phyloP scores from a whole-genome alignment of 495 filamentous ascomycete genomes.

The Entonaema liquescens region DNA sequence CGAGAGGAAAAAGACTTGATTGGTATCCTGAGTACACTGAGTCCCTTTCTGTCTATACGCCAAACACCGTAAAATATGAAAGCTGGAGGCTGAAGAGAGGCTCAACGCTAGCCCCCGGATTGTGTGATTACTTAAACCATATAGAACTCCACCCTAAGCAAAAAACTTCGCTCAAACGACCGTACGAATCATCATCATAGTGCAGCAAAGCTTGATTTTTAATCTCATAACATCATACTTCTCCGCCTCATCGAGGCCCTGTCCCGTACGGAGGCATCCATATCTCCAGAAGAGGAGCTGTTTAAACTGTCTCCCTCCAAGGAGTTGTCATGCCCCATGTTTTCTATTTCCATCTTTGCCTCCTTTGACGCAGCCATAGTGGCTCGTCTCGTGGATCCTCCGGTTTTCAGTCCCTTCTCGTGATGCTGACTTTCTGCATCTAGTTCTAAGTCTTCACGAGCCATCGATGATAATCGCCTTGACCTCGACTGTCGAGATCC shows the following conservation, averaged over 20 bases:
- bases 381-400: conserved; percentile 46
- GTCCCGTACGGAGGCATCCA: conserved; percentile 20
- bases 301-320: conserved; percentile 35
- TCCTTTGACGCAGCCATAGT: conserved; percentile 53
- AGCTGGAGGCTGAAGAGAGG: conserved; percentile 4
- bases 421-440: conserved; percentile 25
- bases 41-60: conserved; percentile 11
- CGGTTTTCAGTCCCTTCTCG: conserved; percentile 23
- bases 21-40: conserved; percentile 30
- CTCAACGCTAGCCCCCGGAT: not conserved
- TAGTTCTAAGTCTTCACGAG: conserved; percentile 34
- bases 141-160: conserved; percentile 15
- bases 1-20: conserved; percentile 20
- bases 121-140: conserved; percentile 22
- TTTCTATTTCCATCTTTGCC: conserved; percentile 33
- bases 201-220: conserved; percentile 10
- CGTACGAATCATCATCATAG: conserved; percentile 34
- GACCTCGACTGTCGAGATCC: conserved; percentile 38
- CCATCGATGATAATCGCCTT: conserved; percentile 39
- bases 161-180: conserved; percentile 15
- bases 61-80: conserved; percentile 24
- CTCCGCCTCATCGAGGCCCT: conserved; percentile 49
- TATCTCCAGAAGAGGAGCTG: conserved; percentile 27
- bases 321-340: conserved; percentile 24
- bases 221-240: conserved; percentile 66